Conservation (phyloP, 2,329 filamentous ascomycete species). For the Cladophialophora immunda region DNA sequence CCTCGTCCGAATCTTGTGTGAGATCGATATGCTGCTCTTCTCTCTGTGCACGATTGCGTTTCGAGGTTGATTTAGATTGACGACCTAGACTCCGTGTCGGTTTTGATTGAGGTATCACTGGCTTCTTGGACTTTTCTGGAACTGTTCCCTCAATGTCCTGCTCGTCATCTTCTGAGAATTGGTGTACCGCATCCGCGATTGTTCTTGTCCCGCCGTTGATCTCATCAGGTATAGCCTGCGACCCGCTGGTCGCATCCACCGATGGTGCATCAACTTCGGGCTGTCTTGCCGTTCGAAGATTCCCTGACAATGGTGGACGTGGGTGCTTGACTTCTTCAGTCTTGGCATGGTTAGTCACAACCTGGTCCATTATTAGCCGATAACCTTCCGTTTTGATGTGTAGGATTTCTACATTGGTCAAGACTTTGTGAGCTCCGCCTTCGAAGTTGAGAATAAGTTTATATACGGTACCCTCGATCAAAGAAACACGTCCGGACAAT, state of each 20-base stretch:
- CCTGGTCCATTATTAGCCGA: background rate
- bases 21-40: slow-evolving; percentile 42
- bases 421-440: background rate
- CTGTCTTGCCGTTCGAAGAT: background rate
- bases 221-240: background rate
- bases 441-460: background rate
- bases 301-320: background rate
- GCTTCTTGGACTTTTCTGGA: background rate
- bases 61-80: background rate
- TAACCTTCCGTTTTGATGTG: background rate
- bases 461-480: too few species aligned
- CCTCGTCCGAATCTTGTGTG: slow-evolving; percentile 64
- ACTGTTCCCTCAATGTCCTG: background rate
- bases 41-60: slow-evolving; percentile 11
- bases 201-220: background rate
- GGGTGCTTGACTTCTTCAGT: background rate
- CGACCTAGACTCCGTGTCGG: background rate
- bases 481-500: too few species aligned
- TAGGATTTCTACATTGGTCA: background rate
- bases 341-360: background rate
- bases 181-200: background rate
- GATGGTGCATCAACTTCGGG: background rate
- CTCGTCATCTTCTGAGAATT: slow-evolving; percentile 4
- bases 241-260: background rate
- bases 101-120: background rate